These are phyloP conservation scores for Tuber aestivum DNA, from an alignment of 495 filamentous ascomycete genomes.

Conservation along the genomic window DNA sequence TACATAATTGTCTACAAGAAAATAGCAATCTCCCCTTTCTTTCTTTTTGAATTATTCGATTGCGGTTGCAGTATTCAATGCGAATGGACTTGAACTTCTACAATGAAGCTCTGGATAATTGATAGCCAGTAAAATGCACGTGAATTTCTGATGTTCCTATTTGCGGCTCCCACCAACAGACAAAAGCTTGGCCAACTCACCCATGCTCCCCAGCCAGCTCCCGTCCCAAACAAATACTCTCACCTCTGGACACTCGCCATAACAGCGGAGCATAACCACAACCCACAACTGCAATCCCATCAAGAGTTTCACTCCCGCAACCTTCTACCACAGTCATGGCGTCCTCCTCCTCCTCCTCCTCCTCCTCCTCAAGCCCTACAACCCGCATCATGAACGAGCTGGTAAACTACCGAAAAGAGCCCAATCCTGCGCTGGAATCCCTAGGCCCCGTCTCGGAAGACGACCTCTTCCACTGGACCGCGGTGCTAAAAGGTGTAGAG, in stretches of 20 bases:
- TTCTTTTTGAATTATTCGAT: not conserved
- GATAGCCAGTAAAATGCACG: not conserved
- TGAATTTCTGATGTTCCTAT: not conserved
- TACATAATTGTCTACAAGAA: not conserved
- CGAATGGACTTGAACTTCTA: not conserved
- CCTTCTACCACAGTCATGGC: not conserved
- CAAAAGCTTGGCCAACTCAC: conserved; percentile 1
- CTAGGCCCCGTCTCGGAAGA: conserved; percentile 47
- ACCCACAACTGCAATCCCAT: conserved; percentile 3
- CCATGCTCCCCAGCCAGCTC: not conserved
- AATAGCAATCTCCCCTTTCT: not conserved
- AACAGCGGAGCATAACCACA: conserved; percentile 7
- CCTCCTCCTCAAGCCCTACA: not conserved
- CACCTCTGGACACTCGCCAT: not conserved
- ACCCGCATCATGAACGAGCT: conserved; percentile 33
- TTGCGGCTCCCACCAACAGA: not conserved
- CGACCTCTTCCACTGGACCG: conserved; percentile 60
- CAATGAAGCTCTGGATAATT: not conserved
- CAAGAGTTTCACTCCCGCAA: not conserved
- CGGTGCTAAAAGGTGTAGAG: conserved; percentile 56
- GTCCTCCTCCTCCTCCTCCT: conserved; percentile 6
- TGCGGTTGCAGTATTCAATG: not conserved
- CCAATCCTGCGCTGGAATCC: conserved; percentile 23
- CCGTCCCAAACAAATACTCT: not conserved
- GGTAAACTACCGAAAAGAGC: conserved; percentile 20